phyloP scores from a whole-genome alignment of 352 stramenopile species.

The Phytophthora syringae region DNA sequence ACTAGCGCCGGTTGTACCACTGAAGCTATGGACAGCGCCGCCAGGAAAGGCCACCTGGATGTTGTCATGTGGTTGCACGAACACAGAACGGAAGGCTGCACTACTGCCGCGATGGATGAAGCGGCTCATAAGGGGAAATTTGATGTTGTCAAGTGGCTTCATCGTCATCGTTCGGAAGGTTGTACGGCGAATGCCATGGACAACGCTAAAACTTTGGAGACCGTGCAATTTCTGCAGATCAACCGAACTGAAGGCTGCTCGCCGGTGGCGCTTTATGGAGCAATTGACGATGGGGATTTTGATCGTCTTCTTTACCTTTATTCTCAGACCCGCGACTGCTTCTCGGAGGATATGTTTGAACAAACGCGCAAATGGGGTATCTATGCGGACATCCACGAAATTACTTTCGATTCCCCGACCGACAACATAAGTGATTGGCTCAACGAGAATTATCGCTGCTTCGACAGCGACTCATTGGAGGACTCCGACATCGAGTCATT shows the following conservation, averaged over 20 bases:
- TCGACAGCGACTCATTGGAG: too few relatives aligned
- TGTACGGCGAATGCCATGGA: conserved; percentile 1
- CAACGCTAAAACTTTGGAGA: neutral
- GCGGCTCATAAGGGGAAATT: neutral
- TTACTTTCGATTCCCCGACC: neutral
- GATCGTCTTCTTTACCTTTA: neutral
- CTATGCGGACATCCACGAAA: neutral
- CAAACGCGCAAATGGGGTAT: neutral
- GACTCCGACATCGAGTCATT: neutral
- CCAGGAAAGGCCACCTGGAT: neutral
- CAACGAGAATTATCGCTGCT: neutral
- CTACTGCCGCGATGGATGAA: neutral
- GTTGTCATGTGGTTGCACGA: neutral
- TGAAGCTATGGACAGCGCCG: neutral
- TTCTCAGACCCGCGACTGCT: neutral
- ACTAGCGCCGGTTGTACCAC: neutral
- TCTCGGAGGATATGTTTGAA: neutral
- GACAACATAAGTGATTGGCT: conserved; percentile 7
- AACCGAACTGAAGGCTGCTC: conserved; percentile 1
- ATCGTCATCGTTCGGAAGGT: neutral
- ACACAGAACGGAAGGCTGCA: neutral
- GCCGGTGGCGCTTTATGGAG: neutral
- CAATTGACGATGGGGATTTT: neutral
- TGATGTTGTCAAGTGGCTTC: neutral
- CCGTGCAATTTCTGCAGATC: neutral